Conservation (phyloP, 1,139 yeast genomes). For the Suhomyces panamericanus region DNA sequence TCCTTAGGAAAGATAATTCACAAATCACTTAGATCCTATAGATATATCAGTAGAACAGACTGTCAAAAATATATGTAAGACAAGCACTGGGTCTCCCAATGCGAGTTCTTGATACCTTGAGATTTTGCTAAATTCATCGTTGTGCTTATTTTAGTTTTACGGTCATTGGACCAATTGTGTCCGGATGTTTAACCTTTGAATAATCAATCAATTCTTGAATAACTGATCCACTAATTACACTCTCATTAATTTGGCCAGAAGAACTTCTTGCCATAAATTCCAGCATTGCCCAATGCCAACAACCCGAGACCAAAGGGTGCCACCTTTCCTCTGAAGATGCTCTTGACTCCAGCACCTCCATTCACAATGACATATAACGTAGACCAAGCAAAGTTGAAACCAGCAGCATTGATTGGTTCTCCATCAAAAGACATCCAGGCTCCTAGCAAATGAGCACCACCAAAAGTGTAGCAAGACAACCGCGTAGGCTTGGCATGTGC, state of each 20-base stretch:
- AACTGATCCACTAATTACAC: no score
- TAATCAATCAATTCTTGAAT: no score
- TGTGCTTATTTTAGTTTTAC: no score
- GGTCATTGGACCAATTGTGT: no score
- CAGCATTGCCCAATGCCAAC: conserved; percentile 63
- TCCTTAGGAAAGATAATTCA: not conserved
- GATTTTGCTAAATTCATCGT: no score
- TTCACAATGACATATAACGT: conserved; percentile 73
- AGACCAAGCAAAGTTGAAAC: conserved; percentile 88
- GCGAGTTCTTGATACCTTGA: no score
- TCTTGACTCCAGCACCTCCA: conserved; percentile 58
- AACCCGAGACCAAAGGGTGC: conserved; percentile 64
- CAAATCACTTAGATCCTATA: not conserved
- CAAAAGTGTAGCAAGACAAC: conserved; percentile 42
- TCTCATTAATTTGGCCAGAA: conserved; percentile 36
- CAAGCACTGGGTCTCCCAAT: no score
- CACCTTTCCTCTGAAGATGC: conserved; percentile 37
- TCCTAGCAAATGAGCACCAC: conserved; percentile 73
- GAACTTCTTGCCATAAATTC: conserved; percentile 69
- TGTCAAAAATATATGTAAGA: no score
- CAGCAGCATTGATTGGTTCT: conserved; percentile 81
- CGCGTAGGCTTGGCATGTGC: conserved; percentile 38
- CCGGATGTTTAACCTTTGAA: no score
- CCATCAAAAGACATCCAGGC: conserved; percentile 81
- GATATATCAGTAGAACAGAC: no score